Evolutionary conservation across 2,329 filamentous ascomycete genomes (phyloP).

Genomic region (Fusarium praegraminearum): DNA sequence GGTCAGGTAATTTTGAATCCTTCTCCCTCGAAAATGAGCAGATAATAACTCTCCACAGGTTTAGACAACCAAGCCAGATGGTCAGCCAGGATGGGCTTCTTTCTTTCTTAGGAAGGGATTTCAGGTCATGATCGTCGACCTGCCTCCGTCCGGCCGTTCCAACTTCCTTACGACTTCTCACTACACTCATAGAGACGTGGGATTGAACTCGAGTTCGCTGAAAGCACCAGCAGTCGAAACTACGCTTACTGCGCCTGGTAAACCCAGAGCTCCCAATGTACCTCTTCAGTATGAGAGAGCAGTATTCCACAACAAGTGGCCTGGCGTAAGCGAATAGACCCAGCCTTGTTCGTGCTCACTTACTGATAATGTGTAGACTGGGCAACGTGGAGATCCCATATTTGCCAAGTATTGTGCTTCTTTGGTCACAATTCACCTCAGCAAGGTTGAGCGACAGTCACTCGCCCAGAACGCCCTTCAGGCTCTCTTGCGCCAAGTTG

Average conservation of each 20-base stretch:
- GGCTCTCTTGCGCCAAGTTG: conserved; percentile 58
- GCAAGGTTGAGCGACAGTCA: conserved; percentile 48
- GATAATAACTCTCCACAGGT: conserved; percentile 41
- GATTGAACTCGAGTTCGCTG: conserved; percentile 28
- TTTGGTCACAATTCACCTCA: conserved; percentile 53
- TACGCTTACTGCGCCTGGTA: conserved; percentile 51
- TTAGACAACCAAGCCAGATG: conserved; percentile 62
- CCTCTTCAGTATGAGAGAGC: conserved; percentile 45
- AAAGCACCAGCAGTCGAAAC: conserved; percentile 44
- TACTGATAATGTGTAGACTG: conserved; percentile 46
- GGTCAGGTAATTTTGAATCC: conserved; percentile 45
- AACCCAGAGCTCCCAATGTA: conserved; percentile 13
- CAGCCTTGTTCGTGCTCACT: neutral
- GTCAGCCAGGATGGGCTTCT: conserved; percentile 59
- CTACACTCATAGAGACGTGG: conserved; percentile 42
- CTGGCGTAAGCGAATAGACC: conserved; percentile 46
- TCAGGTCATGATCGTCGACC: conserved; percentile 58
- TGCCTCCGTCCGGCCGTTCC: conserved; percentile 56
- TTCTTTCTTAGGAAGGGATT: conserved; percentile 58
- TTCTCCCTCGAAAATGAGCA: fast-evolving
- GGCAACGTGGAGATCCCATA: conserved; percentile 56
- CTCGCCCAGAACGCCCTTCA: conserved; percentile 53
- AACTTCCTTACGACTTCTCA: conserved; percentile 40
- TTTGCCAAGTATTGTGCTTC: conserved; percentile 64
- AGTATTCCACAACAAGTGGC: conserved; percentile 54